Evolutionary conservation across 345 rosid genomes (phyloP).

Genomic region (Arabis alpina): DNA sequence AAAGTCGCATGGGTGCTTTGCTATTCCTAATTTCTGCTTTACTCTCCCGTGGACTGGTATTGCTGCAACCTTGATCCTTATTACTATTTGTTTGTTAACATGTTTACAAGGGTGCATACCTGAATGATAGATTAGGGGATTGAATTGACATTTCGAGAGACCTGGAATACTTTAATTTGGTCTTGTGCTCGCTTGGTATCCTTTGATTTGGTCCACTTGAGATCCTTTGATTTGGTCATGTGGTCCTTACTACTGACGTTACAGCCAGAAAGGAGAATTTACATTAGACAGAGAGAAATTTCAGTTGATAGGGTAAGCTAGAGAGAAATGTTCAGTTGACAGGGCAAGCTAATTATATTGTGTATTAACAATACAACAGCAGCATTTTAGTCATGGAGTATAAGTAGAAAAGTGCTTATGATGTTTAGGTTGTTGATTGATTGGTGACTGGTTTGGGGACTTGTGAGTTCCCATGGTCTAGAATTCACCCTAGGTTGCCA

Average conservation of each 20-base stretch:
- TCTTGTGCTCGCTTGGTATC: neutral
- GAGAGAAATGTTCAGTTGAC: too few relatives aligned
- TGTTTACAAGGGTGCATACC: neutral
- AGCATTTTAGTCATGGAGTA: slow-evolving; percentile 5
- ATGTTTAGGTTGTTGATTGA: slow-evolving; percentile 2
- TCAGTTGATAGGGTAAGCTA: neutral
- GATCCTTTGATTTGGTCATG: neutral
- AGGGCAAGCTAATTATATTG: too few relatives aligned
- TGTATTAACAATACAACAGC: neutral
- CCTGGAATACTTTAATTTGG: neutral
- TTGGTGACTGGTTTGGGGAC: slow-evolving; percentile 4
- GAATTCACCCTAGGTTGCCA: neutral
- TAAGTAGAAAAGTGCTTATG: neutral
- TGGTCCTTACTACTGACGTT: slow-evolving; percentile 9
- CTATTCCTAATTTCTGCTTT: slow-evolving; percentile 93
- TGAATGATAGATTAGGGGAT: slow-evolving; percentile 20
- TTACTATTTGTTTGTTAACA: neutral
- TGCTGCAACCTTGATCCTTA: slow-evolving; percentile 13
- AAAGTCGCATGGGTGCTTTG: slow-evolving; percentile 94
- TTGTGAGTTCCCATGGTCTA: neutral
- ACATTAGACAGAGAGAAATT: neutral
- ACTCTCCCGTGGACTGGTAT: slow-evolving; percentile 97
- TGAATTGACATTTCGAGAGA: neutral
- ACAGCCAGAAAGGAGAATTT: slow-evolving; percentile 1
- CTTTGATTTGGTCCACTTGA: neutral